Conservation (phyloP, 2,329 filamentous ascomycete genomes). For the Microdochium nivale region DNA sequence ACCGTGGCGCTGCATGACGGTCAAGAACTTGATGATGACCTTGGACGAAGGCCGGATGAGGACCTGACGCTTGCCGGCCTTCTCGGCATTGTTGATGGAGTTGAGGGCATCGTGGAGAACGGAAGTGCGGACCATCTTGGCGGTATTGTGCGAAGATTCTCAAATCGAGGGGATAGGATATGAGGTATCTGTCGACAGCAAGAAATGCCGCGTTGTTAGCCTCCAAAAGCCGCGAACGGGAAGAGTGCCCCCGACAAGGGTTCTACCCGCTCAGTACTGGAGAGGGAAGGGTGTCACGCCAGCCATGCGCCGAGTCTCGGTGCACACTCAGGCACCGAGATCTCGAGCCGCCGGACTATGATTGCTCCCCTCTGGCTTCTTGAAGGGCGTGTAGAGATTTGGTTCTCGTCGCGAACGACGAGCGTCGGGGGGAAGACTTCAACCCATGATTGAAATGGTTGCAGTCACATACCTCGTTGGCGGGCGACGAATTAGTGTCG, state of each 20-base stretch:
- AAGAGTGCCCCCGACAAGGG: slow-evolving; percentile 63
- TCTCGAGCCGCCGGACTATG: slow-evolving; percentile 26
- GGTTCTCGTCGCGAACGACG: background rate
- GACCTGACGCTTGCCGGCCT: slow-evolving; percentile 98
- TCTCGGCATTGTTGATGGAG: slow-evolving; percentile 99
- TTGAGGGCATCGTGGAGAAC: slow-evolving; percentile 99
- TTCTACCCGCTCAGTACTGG: slow-evolving; percentile 62
- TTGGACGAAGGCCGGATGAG: slow-evolving; percentile 97
- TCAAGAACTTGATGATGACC: slow-evolving; percentile 99
- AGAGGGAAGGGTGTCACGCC: slow-evolving; percentile 52
- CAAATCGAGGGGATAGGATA: slow-evolving; percentile 52
- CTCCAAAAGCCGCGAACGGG: slow-evolving; percentile 54
- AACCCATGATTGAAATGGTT: slow-evolving; percentile 19
- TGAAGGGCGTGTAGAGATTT: slow-evolving; percentile 24
- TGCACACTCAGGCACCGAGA: background rate
- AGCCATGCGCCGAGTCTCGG: slow-evolving; percentile 9
- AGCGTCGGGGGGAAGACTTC: slow-evolving; percentile 21
- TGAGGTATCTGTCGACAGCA: slow-evolving; percentile 53
- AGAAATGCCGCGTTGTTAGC: slow-evolving; percentile 41
- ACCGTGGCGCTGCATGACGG: slow-evolving; percentile 99
- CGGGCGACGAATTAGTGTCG: slow-evolving; percentile 9
- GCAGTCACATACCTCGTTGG: slow-evolving; percentile 36
- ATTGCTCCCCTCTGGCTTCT: slow-evolving; percentile 57
- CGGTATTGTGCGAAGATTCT: slow-evolving; percentile 67
- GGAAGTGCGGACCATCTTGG: slow-evolving; percentile 97